These are phyloP conservation scores for Alternaria postmessia DNA, from an alignment of 2,329 filamentous ascomycete genomes.

Conservation along the genomic window DNA sequence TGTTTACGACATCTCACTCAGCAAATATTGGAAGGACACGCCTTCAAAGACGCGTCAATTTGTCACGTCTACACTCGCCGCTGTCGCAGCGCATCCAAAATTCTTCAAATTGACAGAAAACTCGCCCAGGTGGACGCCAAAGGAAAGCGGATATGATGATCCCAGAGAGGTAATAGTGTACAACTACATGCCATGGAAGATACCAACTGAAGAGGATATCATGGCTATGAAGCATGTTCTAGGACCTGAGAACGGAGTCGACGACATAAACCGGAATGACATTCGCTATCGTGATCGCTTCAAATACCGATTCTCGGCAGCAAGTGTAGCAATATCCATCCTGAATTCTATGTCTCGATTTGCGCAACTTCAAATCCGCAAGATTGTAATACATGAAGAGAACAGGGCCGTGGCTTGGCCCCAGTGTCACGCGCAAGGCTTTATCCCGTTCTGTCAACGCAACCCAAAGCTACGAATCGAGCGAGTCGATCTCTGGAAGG, in stretches of 20 bases:
- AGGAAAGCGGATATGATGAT: background rate
- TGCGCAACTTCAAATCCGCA: background rate
- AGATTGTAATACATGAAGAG: background rate
- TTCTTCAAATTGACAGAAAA: background rate
- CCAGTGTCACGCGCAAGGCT: slow-evolving; percentile 12
- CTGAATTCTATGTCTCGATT: background rate
- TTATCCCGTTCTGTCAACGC: slow-evolving; percentile 12
- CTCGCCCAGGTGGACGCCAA: background rate
- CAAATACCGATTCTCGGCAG: background rate
- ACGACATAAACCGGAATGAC: background rate
- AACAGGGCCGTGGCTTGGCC: background rate
- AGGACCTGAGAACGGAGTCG: background rate
- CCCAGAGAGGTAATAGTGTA: background rate
- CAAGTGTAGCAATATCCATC: background rate
- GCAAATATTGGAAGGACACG: background rate
- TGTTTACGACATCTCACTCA: no score
- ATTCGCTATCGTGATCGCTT: background rate
- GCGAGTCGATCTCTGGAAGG: slow-evolving; percentile 8
- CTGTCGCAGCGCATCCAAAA: background rate
- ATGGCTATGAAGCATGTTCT: background rate
- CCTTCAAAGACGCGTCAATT: background rate
- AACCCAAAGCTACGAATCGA: slow-evolving; percentile 11
- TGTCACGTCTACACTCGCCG: background rate
- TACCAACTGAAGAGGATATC: background rate
- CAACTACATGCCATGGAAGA: background rate